phyloP scores from a whole-genome alignment of 176 grass and related monocot genomes.

The Juncus inflexus region DNA sequence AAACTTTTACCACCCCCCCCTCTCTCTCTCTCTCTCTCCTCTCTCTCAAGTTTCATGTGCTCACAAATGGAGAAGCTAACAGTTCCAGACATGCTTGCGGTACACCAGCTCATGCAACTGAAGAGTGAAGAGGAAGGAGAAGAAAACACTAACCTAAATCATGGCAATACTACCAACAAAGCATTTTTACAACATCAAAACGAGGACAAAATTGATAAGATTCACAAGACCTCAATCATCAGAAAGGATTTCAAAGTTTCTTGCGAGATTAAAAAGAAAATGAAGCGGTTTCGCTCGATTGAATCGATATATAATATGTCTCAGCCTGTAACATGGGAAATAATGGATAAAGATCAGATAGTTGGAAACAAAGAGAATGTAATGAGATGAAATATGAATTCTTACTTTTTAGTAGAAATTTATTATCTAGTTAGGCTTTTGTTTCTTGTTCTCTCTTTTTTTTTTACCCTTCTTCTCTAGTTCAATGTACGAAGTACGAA shows the following conservation, averaged over 20 bases:
- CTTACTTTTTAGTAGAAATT: neutral
- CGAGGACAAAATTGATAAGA: neutral
- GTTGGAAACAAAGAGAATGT: too few species aligned
- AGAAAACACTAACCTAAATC: neutral
- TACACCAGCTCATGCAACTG: constrained; percentile 20
- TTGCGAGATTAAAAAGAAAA: neutral
- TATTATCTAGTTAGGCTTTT: too few species aligned
- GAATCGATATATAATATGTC: constrained; percentile 31
- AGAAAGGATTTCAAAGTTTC: too few species aligned
- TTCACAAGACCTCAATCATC: too few species aligned
- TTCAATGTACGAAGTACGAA: too few species aligned
- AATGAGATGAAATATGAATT: neutral
- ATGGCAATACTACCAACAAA: neutral
- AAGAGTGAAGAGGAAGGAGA: constrained; percentile 11
- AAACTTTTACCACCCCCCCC: neutral
- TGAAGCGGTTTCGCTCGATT: constrained; percentile 26
- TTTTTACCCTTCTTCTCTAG: too few species aligned
- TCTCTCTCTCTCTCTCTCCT: neutral
- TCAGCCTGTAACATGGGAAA: neutral
- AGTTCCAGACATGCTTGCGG: constrained; percentile 24
- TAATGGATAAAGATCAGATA: neutral
- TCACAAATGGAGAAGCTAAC: constrained; percentile 18
- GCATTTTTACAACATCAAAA: neutral
- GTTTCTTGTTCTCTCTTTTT: too few species aligned
- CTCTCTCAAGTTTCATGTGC: neutral